Percentiles rank a stretch among this genome's conserved stretches.
phyloP scores from a whole-genome alignment of 1,284 basidiomycete genomes.

The Malassezia nana region DNA sequence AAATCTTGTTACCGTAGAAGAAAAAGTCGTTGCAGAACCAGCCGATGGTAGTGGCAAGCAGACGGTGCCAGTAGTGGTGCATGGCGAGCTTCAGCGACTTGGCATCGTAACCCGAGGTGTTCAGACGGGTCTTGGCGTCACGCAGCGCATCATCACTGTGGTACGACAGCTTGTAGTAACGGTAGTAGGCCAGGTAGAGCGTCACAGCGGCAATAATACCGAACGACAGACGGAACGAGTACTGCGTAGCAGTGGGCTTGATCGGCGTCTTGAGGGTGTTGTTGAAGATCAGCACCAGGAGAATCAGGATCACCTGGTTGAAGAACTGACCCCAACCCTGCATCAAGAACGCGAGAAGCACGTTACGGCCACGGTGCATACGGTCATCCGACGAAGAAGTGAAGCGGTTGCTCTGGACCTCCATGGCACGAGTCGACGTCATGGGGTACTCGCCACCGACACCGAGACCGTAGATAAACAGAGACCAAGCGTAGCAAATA shows the following conservation, averaged over 20 bases:
- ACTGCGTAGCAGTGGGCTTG: slow-evolving; percentile 51
- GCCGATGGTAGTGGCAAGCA: slow-evolving; percentile 52
- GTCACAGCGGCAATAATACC: slow-evolving; percentile 53
- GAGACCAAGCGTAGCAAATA: slow-evolving; percentile 52
- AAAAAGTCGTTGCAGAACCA: slow-evolving; percentile 56
- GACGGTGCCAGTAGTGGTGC: slow-evolving; percentile 53
- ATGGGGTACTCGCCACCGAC: slow-evolving; percentile 55
- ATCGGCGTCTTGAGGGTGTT: slow-evolving; percentile 49
- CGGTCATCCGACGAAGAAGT: slow-evolving; percentile 52
- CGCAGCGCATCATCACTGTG: slow-evolving; percentile 45
- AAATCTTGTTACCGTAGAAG: slow-evolving; percentile 51
- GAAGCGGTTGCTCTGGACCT: slow-evolving; percentile 49
- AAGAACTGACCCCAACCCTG: slow-evolving; percentile 54
- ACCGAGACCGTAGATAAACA: slow-evolving; percentile 53
- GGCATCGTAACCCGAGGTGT: slow-evolving; percentile 53
- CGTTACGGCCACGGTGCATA: slow-evolving; percentile 54
- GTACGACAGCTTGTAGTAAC: slow-evolving; percentile 52
- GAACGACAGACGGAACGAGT: slow-evolving; percentile 55
- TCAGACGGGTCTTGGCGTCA: slow-evolving; percentile 51
- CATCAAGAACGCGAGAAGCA: slow-evolving; percentile 54
- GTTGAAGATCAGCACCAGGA: slow-evolving; percentile 54
- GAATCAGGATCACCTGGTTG: slow-evolving; percentile 53
- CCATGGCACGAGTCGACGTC: slow-evolving; percentile 54
- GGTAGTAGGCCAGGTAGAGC: slow-evolving; percentile 54
- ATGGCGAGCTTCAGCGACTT: slow-evolving; percentile 52